These are phyloP conservation scores for Penicillium sclerotiorum DNA, from an alignment of 2,329 filamentous ascomycete species.

Conservation along the genomic window DNA sequence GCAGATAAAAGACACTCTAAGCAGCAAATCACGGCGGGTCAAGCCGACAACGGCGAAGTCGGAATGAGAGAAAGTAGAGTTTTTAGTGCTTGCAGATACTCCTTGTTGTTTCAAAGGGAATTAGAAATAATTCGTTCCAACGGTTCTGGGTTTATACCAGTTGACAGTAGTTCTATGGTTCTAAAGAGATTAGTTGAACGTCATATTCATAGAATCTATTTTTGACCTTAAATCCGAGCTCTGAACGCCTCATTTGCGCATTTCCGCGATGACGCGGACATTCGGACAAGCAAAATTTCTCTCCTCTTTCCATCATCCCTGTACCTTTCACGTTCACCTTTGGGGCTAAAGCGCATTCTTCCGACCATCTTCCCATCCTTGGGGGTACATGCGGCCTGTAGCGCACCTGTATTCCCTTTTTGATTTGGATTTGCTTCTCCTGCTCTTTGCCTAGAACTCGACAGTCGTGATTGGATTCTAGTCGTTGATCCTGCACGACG, in stretches of 20 bases:
- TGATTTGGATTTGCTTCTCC: neutral
- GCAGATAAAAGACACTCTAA: neutral
- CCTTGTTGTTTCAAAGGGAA: no score
- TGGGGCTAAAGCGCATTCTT: neutral
- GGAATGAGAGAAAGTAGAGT: neutral
- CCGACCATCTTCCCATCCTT: no score
- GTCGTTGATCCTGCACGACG: neutral
- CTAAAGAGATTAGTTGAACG: no score
- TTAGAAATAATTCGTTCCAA: no score
- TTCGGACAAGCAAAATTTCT: neutral
- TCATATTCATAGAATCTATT: no score
- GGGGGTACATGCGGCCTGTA: slow-evolving; percentile 1
- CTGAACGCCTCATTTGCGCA: neutral
- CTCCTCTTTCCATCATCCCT: neutral
- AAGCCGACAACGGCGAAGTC: neutral
- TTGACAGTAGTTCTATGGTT: no score
- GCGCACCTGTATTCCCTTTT: neutral
- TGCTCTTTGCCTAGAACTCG: neutral
- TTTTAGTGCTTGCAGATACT: no score
- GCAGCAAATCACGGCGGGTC: neutral
- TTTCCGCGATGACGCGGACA: neutral
- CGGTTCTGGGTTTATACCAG: no score
- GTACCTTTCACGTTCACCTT: neutral
- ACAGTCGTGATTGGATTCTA: neutral
- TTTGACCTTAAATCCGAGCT: no score